Percentiles rank a stretch among this genome's conserved stretches.
phyloP scores from a whole-genome alignment of 1,139 yeast species.

The Waltiozyma solani region DNA sequence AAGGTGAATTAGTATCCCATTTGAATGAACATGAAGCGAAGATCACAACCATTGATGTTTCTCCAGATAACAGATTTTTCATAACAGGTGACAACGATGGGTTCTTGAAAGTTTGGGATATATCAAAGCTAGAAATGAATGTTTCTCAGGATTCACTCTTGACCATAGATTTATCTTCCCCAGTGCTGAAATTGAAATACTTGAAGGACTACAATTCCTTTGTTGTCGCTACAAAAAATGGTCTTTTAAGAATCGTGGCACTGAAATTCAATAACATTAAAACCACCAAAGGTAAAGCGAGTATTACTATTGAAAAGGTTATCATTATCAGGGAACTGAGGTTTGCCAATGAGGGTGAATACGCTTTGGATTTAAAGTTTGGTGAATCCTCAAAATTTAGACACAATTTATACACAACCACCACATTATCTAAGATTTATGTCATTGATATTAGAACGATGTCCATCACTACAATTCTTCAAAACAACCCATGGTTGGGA shows the following conservation, averaged over 20 bases:
- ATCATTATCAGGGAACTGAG: constrained; percentile 34
- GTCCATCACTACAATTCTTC: constrained; percentile 33
- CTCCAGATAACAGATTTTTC: constrained; percentile 58
- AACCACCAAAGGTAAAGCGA: constrained; percentile 2
- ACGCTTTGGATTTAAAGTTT: constrained; percentile 34
- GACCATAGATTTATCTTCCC: constrained; percentile 35
- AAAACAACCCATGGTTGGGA: constrained; percentile 59
- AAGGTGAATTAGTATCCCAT: constrained; percentile 50
- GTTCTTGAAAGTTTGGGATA: constrained; percentile 68
- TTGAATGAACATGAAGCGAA: constrained; percentile 42
- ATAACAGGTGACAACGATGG: constrained; percentile 78
- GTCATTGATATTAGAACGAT: constrained; percentile 53
- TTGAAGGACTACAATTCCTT: constrained; percentile 55
- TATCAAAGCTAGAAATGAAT: constrained; percentile 51
- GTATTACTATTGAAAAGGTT: constrained; percentile 22
- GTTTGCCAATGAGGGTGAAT: constrained; percentile 26
- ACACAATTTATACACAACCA: constrained; percentile 35
- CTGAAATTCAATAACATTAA: constrained; percentile 37
- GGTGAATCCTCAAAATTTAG: constrained; percentile 23
- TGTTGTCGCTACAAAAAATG: constrained; percentile 60
- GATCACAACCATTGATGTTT: constrained; percentile 45
- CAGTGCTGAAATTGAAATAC: constrained; percentile 40
- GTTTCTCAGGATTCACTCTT: constrained; percentile 51
- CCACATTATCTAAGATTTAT: constrained; percentile 43
- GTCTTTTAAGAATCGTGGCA: constrained; percentile 46